Evolutionary conservation across 2,329 filamentous ascomycete species (phyloP).

Genomic region (Verticillium nonalfalfae): DNA sequence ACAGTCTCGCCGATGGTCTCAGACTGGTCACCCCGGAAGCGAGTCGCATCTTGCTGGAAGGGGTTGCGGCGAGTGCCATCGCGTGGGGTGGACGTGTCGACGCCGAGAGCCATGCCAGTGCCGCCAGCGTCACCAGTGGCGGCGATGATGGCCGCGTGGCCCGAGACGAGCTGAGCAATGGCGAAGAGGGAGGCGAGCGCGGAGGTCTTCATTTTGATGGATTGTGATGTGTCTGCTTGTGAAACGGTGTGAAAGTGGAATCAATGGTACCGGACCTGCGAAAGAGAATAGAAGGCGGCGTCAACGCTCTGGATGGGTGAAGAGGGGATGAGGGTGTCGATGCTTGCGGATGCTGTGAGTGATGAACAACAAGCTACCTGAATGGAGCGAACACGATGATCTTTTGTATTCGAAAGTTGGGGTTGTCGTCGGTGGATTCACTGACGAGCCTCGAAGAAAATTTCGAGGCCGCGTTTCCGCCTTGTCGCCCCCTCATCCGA

Average conservation of each 20-base stretch:
- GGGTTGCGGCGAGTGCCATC: constrained; percentile 53
- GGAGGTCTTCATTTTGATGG: constrained; percentile 23
- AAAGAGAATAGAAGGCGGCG: not conserved
- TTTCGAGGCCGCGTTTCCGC: not conserved
- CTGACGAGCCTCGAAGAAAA: not conserved
- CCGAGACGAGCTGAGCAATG: constrained; percentile 48
- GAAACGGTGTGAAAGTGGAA: constrained; percentile 1
- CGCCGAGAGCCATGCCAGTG: constrained; percentile 41
- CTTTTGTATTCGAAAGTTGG: not conserved
- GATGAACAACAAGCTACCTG: not conserved
- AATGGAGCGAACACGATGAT: not conserved
- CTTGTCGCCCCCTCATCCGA: not conserved
- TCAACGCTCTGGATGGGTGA: not conserved
- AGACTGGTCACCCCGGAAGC: constrained; percentile 47
- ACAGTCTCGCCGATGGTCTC: constrained; percentile 53
- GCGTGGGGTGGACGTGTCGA: constrained; percentile 51
- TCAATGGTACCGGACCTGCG: constrained; percentile 6
- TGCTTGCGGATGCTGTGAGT: not conserved
- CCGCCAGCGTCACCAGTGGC: constrained; percentile 53
- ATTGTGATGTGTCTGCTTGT: not conserved
- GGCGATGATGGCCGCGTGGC: constrained; percentile 53
- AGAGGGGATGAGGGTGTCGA: not conserved
- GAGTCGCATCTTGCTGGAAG: constrained; percentile 59
- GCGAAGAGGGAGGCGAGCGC: constrained; percentile 42
- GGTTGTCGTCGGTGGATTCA: not conserved